A percentile compares a stretch with the other conserved stretches of the same genome.
These are phyloP conservation scores for Carex scoparia DNA, from an alignment of 176 grass and related monocot species.

Conservation along the genomic window DNA sequence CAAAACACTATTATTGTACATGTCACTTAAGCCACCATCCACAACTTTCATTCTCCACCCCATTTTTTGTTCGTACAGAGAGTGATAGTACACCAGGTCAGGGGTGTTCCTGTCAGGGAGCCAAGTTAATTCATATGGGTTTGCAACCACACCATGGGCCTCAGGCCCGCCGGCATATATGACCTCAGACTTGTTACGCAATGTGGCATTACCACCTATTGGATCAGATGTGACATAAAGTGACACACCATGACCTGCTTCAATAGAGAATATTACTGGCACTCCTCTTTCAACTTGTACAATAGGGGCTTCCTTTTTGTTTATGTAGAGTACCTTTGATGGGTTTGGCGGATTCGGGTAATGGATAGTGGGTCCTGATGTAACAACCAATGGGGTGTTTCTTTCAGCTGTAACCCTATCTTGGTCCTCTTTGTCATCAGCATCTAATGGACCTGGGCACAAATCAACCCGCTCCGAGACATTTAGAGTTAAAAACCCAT, in stretches of 20 bases:
- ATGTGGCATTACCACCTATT: constrained; percentile 77
- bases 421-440: constrained; percentile 95
- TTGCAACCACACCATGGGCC: constrained; percentile 67
- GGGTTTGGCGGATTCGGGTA: constrained; percentile 89
- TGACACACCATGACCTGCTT: constrained; percentile 82
- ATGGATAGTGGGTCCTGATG: constrained; percentile 49
- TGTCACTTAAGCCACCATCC: constrained; percentile 78
- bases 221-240: constrained; percentile 82
- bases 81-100: constrained; percentile 79
- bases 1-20: constrained; percentile 87
- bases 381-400: constrained; percentile 62
- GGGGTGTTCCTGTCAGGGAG: constrained; percentile 81
- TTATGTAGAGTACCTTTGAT: constrained; percentile 79
- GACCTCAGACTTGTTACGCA: constrained; percentile 55
- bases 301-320: constrained; percentile 94
- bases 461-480: constrained; percentile 28
- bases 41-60: constrained; percentile 83
- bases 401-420: constrained; percentile 63
- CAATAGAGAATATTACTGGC: constrained; percentile 82
- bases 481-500: constrained; percentile 54
- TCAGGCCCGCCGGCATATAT: constrained; percentile 53
- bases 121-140: constrained; percentile 66
- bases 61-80: constrained; percentile 78
- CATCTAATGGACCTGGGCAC: constrained; percentile 70
- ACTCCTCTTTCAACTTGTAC: constrained; percentile 93